Conservation (phyloP, 257 asterid species). For the Solanum ahanhuiri region DNA sequence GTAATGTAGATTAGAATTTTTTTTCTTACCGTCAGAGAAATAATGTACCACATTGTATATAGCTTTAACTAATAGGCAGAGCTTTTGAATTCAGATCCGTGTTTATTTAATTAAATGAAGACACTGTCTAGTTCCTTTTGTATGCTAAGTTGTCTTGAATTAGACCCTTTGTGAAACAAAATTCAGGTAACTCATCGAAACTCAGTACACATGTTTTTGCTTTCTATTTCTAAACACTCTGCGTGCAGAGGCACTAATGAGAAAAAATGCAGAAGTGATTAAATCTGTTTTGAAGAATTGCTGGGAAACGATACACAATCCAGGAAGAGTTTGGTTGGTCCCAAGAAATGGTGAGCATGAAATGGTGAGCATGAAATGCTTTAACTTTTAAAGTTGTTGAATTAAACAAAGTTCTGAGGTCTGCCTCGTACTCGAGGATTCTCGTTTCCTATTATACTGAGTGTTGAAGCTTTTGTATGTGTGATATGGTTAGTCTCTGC, state of each 20-base stretch:
- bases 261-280: background rate
- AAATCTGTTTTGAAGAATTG: background rate
- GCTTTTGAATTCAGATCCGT: background rate
- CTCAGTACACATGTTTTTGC: background rate
- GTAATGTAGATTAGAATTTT: slow-evolving; percentile 32
- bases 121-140: background rate
- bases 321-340: background rate
- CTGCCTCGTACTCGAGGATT: background rate
- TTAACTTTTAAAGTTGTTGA: background rate
- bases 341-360: background rate
- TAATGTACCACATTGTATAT: slow-evolving; percentile 17
- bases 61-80: slow-evolving; percentile 12
- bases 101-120: background rate
- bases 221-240: background rate
- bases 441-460: background rate
- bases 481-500: background rate
- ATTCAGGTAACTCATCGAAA: background rate
- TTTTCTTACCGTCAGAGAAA: slow-evolving; percentile 5
- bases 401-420: background rate
- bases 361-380: background rate
- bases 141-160: background rate
- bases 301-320: background rate
- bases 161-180: background rate
- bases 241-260: background rate
- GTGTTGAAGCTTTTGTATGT: background rate